Base-by-base conservation (phyloP, 2,329 filamentous ascomycete species). In the Cordyceps cateniannulata region DNA sequence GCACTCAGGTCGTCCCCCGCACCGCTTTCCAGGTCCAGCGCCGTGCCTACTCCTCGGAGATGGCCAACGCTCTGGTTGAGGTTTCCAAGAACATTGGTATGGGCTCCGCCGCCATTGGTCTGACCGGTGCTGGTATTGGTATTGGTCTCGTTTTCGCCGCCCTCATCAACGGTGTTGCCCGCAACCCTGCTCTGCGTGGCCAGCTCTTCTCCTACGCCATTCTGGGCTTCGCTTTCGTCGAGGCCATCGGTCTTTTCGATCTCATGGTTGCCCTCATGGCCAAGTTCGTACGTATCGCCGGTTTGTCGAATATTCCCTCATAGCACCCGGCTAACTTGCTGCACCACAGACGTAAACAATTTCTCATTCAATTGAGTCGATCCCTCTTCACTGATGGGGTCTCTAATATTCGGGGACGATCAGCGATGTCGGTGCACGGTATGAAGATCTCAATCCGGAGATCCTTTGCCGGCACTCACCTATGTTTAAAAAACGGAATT, bases 181-280 rank as follows among this genome's bases (percentile, higher is more conserved):
- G 91, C 83, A 96, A 96, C 90, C 91, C 91, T 75, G 89, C 89
- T 76, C 90, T 96, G 82, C 89, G 90, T 83, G 91, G 90, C 78
- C 91, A 96, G 86, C 90, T 96, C 75, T 96, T 95, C 89, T 90
- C 61, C 71, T 93, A 95, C 82, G 90, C 90, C 85, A 93, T 95
- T 89, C 83, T 95, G 76, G 90, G 91, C 83, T 95, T 95, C 83
- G 91, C 90, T 77, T 95, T 95, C 88, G 90, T 93, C 79, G 91
- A 95, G 79, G 90, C 91, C 81, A 91, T 90, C 72, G 89, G 88
- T 88, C 86, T 91, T 75, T 91, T 91, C 87, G 88, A 91, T 75
- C 87, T 91, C 75, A 92, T 92, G 89, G 85, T 92, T 91, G 89
- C 89, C 82, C 90, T 92, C 83, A 92, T 92, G 89, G 89, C 88